Evolutionary conservation across 75 land plant genomes (phyloP).

Genomic region (Pinus albicaulis): DNA sequence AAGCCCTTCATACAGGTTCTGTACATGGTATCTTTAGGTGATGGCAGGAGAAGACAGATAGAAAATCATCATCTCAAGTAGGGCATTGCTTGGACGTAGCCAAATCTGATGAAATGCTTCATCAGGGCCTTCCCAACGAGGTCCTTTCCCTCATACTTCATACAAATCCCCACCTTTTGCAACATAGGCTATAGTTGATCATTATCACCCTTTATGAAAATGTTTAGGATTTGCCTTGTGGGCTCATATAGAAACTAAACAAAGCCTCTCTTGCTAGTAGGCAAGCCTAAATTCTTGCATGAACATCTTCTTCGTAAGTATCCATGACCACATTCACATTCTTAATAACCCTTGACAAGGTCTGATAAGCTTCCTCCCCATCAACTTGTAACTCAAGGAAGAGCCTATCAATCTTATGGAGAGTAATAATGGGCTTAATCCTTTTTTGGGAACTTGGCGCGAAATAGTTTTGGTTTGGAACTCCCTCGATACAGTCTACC

Average conservation of each 20-base stretch:
- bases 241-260: slow-evolving; percentile 93
- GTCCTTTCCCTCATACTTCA: slow-evolving; percentile 83
- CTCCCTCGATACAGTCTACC: slow-evolving; percentile 92
- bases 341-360: slow-evolving; percentile 56
- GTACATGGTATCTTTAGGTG: slow-evolving; percentile 78
- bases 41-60: slow-evolving; percentile 67
- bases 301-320: slow-evolving; percentile 61
- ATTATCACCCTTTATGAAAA: slow-evolving; percentile 88
- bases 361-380: slow-evolving; percentile 83
- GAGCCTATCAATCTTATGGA: slow-evolving; percentile 96
- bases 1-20: slow-evolving; percentile 81
- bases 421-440: slow-evolving; percentile 84
- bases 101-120: slow-evolving; percentile 85
- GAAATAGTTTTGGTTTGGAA: slow-evolving; percentile 91
- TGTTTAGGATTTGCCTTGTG: slow-evolving; percentile 78
- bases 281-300: no score
- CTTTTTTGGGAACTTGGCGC: slow-evolving; percentile 85
- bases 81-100: slow-evolving; percentile 73
- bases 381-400: slow-evolving; percentile 84
- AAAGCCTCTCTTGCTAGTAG: slow-evolving; percentile 24
- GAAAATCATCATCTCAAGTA: slow-evolving; percentile 29
- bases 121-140: slow-evolving; percentile 70
- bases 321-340: slow-evolving; percentile 95
- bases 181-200: slow-evolving; percentile 94
- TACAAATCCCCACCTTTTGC: slow-evolving; percentile 47